These are phyloP conservation scores for Pichia sporocuriosa DNA, from an alignment of 805 yeast genomes.

Conservation along the genomic window DNA sequence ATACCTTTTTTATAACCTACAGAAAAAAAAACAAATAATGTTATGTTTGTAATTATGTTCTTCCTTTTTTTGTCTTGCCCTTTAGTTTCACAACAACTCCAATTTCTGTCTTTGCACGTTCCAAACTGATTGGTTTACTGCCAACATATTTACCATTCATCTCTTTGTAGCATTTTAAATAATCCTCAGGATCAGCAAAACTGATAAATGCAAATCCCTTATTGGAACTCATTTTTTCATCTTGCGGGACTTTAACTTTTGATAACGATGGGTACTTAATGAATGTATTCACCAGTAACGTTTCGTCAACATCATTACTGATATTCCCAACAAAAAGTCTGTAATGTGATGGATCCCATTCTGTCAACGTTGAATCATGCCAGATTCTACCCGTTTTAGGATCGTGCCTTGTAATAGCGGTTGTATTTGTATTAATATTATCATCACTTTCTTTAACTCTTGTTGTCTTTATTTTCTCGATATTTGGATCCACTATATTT, in stretches of 20 bases:
- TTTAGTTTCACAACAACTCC: conserved; percentile 8
- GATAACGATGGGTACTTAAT: conserved; percentile 43
- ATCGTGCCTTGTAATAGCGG: conserved; percentile 37
- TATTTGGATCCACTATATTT: background rate
- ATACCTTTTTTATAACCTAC: background rate
- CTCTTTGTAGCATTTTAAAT: conserved; percentile 62
- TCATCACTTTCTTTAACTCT: background rate
- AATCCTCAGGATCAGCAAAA: conserved; percentile 58
- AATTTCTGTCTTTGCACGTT: conserved; percentile 49
- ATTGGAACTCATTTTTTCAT: conserved; percentile 35
- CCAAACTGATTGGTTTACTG: conserved; percentile 61
- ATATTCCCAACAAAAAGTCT: conserved; percentile 70
- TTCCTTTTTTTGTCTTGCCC: background rate
- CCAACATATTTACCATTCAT: conserved; percentile 76
- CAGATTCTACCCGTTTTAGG: conserved; percentile 39
- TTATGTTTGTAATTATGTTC: background rate
- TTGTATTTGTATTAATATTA: conserved; percentile 1
- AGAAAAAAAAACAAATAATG: no score
- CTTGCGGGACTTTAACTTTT: conserved; percentile 55
- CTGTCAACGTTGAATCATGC: conserved; percentile 41
- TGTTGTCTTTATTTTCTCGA: conserved; percentile 3
- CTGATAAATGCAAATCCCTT: conserved; percentile 76
- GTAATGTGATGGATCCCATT: conserved; percentile 68
- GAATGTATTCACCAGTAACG: conserved; percentile 49
- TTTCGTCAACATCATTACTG: conserved; percentile 60